Base-by-base conservation (phyloP, 169 alveolate species). In the Plasmodium chabaudi region DNA sequence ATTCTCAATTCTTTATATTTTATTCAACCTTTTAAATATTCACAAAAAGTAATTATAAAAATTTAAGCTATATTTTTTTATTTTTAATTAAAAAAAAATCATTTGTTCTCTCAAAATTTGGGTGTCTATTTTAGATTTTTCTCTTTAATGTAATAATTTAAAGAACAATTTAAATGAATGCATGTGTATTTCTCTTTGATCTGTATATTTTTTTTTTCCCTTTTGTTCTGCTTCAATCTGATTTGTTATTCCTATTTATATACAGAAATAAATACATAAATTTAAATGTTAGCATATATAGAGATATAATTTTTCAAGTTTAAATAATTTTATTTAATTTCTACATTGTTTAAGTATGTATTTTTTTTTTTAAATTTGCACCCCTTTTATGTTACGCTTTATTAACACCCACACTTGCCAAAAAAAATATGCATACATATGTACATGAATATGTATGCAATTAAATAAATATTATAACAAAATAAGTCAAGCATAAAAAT, bases 171-270 rank as follows among this genome's bases (percentile, higher is more conserved):
- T 21, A 23, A 49, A 2, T 42, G 15, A 23, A 25, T 49, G 34
- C 5, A 49, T 42, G 39, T 71, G 42, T 23, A 42, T 17, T 39
- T 17, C 84, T 51, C 13, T 23, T 46, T 46, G 15, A 17, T 19
- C 47, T 15, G 27, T 67, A 12, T 67, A 27, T 64, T 0, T 42
- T 19, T 71, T 51, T 71, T 34, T 71, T 53, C 34, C 12, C 21
- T 49, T 51, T 71, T 71, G 67, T 71, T 71, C 84, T 71, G 51
- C 53, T 71, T n/a, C 53, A 71, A 51, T 51, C 59, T 71, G 25
- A 13, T 53, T 23, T 53, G 6, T 15, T 44, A 1, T 68, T 19
- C 46, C 68, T 59, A 47, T 25, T 53, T 49, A 17, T 61, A 53
- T 53, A 65, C 49, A 71, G 84, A 71, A 71, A 71, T 71, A 71